Evolutionary conservation across 1,284 basidiomycete genomes (phyloP).

Genomic region (Pyrrhoderma lamaoense): DNA sequence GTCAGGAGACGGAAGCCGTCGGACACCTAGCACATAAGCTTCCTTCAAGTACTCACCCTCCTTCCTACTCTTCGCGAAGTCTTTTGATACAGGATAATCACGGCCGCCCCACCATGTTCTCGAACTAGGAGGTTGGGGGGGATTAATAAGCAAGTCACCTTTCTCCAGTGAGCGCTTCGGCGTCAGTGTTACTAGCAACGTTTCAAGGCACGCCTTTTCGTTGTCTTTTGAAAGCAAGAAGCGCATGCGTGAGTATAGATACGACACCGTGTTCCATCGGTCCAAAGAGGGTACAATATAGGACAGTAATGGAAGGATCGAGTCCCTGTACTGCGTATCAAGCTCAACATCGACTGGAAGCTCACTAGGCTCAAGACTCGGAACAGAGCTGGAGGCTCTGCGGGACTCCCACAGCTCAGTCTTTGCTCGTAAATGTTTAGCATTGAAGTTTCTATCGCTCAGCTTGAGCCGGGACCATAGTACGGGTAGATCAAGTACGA

Average conservation of each 20-base stretch:
- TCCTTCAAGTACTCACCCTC: constrained; percentile 5
- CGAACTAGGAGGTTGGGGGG: background rate
- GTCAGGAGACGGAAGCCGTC: constrained; percentile 3
- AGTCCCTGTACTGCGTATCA: constrained; percentile 40
- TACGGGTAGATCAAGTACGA: constrained; percentile 23
- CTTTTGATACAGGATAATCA: constrained; percentile 2
- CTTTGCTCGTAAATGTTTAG: constrained; percentile 36
- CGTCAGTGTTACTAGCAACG: constrained; percentile 7
- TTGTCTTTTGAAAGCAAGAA: constrained; percentile 14
- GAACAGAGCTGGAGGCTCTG: constrained; percentile 30
- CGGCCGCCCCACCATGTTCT: constrained; percentile 9
- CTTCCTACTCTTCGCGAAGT: constrained; percentile 1
- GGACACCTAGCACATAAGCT: constrained; percentile 12
- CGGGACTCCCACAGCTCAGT: constrained; percentile 46
- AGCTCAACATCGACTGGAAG: constrained; percentile 50
- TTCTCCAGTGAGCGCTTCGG: constrained; percentile 8
- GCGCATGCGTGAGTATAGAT: constrained; percentile 29
- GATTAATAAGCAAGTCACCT: background rate
- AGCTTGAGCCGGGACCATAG: constrained; percentile 54
- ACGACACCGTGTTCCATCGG: constrained; percentile 40
- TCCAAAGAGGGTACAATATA: constrained; percentile 46
- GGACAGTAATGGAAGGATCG: constrained; percentile 53
- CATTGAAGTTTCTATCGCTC: constrained; percentile 32
- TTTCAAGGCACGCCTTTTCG: constrained; percentile 31
- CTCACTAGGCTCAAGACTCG: constrained; percentile 21